Evolutionary conservation across 192 early-diverging fungal species (phyloP).

Genomic region (Jimgerdemannia flammicorona): DNA sequence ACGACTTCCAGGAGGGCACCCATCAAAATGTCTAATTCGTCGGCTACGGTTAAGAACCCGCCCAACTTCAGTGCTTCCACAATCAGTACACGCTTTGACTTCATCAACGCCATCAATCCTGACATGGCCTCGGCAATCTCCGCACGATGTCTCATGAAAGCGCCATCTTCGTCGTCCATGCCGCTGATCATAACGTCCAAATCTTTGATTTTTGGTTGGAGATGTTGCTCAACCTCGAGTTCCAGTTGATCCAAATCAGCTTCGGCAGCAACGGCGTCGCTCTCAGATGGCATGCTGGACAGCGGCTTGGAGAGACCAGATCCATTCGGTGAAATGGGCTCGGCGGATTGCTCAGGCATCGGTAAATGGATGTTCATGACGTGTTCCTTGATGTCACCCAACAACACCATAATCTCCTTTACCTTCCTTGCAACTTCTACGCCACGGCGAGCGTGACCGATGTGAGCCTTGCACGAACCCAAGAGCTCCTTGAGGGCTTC

Average conservation of each 20-base stretch:
- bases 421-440: conserved; percentile 14
- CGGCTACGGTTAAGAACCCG: conserved; percentile 28
- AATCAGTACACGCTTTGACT: conserved; percentile 31
- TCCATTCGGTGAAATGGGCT: not conserved
- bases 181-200: conserved; percentile 27
- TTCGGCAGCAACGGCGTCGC: conserved; percentile 15
- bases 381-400: conserved; percentile 18
- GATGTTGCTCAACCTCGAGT: conserved; percentile 23
- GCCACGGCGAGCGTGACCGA: conserved; percentile 11
- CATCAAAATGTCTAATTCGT: conserved; percentile 39
- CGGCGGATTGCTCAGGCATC: not conserved
- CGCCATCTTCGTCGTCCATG: conserved; percentile 13
- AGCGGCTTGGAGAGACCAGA: conserved; percentile 6
- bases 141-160: conserved; percentile 27
- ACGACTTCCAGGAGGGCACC: conserved; percentile 32
- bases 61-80: conserved; percentile 32
- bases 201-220: conserved; percentile 21
- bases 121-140: conserved; percentile 30
- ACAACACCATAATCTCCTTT: conserved; percentile 16
- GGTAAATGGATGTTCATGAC: conserved; percentile 21
- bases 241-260: conserved; percentile 23
- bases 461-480: conserved; percentile 3
- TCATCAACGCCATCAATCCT: conserved; percentile 27
- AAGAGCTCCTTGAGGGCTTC: conserved; percentile 20
- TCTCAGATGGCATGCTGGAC: conserved; percentile 20